Conservation (phyloP, 2,329 filamentous ascomycete species). For the Monosporascus sp. region DNA sequence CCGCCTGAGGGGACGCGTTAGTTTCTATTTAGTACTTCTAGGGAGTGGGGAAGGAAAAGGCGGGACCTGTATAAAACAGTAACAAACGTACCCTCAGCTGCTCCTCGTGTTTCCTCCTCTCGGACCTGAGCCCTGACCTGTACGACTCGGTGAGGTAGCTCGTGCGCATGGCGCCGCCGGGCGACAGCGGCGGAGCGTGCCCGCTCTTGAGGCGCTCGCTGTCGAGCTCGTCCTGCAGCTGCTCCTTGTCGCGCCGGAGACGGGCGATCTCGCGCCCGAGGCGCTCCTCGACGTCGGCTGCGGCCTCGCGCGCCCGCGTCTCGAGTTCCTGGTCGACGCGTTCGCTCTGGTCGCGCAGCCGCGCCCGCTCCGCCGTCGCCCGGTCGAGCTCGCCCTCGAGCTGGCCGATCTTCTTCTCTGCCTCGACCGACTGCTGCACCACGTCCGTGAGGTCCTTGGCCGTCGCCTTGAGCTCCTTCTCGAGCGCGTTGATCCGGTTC, state of each 20-base stretch:
- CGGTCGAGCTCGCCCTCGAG: conserved; percentile 26
- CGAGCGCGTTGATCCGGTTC: conserved; percentile 44
- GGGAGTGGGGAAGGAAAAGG: neutral
- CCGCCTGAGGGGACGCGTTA: conserved; percentile 18
- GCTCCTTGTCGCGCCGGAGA: conserved; percentile 25
- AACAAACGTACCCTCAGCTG: conserved; percentile 24
- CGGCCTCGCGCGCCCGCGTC: conserved; percentile 18
- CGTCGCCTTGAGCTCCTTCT: conserved; percentile 62
- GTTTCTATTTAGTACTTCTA: neutral
- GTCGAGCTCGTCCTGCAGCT: conserved; percentile 27
- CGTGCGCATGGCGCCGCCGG: conserved; percentile 21
- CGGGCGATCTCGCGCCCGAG: conserved; percentile 18
- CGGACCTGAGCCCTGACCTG: conserved; percentile 23
- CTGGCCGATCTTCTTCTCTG: conserved; percentile 27
- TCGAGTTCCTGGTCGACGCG: conserved; percentile 20
- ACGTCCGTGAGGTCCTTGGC: conserved; percentile 26
- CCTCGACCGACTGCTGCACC: conserved; percentile 27
- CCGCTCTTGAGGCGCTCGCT: conserved; percentile 22
- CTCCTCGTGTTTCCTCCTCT: conserved; percentile 30
- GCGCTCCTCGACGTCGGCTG: conserved; percentile 17
- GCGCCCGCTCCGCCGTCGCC: conserved; percentile 19
- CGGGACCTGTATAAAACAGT: neutral
- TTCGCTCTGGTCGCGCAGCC: conserved; percentile 18
- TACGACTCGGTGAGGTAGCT: conserved; percentile 28
- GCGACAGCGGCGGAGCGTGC: conserved; percentile 17